These are phyloP conservation scores for Microbotryum saponariae DNA, from an alignment of 1,284 basidiomycete species.

Conservation along the genomic window DNA sequence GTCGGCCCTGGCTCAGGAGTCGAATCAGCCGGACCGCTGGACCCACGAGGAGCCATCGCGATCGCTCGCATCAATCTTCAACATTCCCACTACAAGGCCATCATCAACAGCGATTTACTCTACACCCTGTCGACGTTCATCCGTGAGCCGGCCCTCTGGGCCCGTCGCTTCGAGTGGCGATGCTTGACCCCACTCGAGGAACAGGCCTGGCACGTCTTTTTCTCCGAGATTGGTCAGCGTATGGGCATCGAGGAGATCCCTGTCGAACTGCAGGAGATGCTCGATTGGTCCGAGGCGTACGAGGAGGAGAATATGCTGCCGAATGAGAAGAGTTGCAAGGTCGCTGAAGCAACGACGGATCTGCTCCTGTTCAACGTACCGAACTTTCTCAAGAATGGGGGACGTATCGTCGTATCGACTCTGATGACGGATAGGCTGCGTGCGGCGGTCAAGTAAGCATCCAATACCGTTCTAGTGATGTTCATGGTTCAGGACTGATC, in stretches of 20 bases:
- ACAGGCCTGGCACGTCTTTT: conserved; percentile 18
- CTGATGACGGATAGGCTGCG: too few relatives aligned
- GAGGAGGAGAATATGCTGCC: conserved; percentile 8
- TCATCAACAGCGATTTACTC: too few relatives aligned
- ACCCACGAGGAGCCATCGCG: too few relatives aligned
- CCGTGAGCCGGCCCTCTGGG: conserved; percentile 11
- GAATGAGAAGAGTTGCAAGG: conserved; percentile 2
- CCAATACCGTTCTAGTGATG: too few relatives aligned
- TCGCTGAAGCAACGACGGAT: conserved; percentile 9
- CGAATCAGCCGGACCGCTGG: too few relatives aligned
- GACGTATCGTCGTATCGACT: too few relatives aligned
- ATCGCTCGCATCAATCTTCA: background rate
- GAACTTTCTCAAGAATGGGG: conserved; percentile 1
- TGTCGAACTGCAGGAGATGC: conserved; percentile 2
- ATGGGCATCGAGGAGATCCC: conserved; percentile 21
- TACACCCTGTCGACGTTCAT: background rate
- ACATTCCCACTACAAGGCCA: too few relatives aligned
- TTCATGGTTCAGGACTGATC: too few relatives aligned
- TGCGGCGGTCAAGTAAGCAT: too few relatives aligned
- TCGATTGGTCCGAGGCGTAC: conserved; percentile 15
- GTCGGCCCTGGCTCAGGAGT: too few relatives aligned
- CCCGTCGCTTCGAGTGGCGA: conserved; percentile 15
- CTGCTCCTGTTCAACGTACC: conserved; percentile 8
- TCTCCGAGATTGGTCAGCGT: conserved; percentile 13
- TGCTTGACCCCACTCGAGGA: conserved; percentile 10